Evolutionary conservation across 164 flowering plant genomes (phyloP), one percentile per base, ranked within the genome.

Genomic region (Malania oleifera): DNA sequence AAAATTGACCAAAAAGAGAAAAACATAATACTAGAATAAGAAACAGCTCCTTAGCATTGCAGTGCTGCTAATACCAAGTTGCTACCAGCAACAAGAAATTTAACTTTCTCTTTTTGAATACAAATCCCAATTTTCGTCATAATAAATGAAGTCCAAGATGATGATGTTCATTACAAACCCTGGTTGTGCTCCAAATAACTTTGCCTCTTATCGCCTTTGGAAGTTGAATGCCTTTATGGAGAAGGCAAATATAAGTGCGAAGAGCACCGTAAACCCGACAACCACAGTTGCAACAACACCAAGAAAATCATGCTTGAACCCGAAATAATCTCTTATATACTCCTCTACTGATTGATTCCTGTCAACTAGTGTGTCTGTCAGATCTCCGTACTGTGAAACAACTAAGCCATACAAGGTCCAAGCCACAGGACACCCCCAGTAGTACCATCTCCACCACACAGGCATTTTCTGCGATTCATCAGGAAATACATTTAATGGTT

Each of bases 221-320:
- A 70, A 73, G 46, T 73, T 76, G 35, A 76, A 62, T 0, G 15
- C 1, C 18, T 45, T 67, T 5, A 76, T 67, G 13, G 68, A 50
- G 11, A 55, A 1, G 34, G 77, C 77, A 41, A 73, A 76, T 28
- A 59, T 35, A 14, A 62, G 26, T 2, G 61, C 70, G 52, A 70
- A 67, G 14, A 73, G 52, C 26, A 76, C 28, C 0, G 61, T 15
- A 17, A 64, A 28, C 3, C 59, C 68, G 27, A 73, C 55, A 14
- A 46, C n/a, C 12, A 62, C 68, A 27, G 35, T 63, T 8, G 75
- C 77, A 27, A 67, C 75, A 2, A 65, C 64, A 20, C 77, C 73
- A 0, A 76, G 39, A 29, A 73, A 76, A 8, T 70, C 80, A 29
- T 63, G 62, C 6, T 55, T 62, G 64, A 67, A 67, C 0, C 73